Percentiles rank a stretch among this genome's conserved stretches.
Conservation (phyloP, 2,329 filamentous ascomycete species). For the Epichloe typhina region DNA sequence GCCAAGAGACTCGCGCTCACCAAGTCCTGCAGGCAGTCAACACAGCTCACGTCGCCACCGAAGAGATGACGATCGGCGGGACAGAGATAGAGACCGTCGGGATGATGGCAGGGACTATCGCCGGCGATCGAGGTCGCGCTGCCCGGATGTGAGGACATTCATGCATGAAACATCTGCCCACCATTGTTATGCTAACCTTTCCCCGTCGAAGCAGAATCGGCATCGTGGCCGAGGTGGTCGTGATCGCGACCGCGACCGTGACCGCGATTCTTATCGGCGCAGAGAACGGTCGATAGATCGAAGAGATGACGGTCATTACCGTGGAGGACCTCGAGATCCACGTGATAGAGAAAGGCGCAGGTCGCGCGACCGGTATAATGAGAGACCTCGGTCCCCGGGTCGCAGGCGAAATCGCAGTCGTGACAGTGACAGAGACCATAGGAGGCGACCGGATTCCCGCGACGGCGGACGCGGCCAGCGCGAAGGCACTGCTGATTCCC, state of each 20-base stretch:
- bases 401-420: constrained; percentile 49
- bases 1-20: constrained; percentile 66
- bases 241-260: constrained; percentile 32
- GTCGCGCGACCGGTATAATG: constrained; percentile 46
- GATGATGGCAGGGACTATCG: constrained; percentile 37
- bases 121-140: constrained; percentile 48
- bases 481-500: constrained; percentile 60
- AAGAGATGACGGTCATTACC: constrained; percentile 51
- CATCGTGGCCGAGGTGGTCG: constrained; percentile 39
- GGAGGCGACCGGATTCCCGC: constrained; percentile 62
- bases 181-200: constrained; percentile 25
- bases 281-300: constrained; percentile 58
- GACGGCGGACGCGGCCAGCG: constrained; percentile 50
- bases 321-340: constrained; percentile 45
- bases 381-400: constrained; percentile 45
- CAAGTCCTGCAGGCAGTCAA: constrained; percentile 84
- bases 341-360: constrained; percentile 46
- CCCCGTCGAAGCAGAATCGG: constrained; percentile 34
- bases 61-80: constrained; percentile 47
- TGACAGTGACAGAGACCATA: constrained; percentile 50
- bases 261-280: constrained; percentile 46
- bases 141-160: constrained; percentile 43
- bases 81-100: constrained; percentile 36
- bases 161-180: constrained; percentile 9
- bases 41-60: constrained; percentile 56